phyloP scores from a whole-genome alignment of 1,139 yeast species.

The Yueomyces sp. region DNA sequence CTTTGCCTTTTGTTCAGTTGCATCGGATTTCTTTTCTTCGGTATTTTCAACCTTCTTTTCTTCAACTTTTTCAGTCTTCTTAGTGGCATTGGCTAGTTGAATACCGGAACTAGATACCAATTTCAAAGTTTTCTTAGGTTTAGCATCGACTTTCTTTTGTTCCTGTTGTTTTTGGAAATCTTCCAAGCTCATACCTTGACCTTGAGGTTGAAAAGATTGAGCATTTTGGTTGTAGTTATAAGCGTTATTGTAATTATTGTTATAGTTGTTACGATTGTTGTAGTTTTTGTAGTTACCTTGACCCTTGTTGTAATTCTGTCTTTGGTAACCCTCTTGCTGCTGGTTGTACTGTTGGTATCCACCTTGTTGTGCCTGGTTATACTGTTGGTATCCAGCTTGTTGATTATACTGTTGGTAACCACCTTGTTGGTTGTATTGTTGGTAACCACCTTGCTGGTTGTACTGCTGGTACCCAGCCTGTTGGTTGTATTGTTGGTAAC shows the following conservation, averaged over 20 bases:
- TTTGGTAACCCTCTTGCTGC: conserved; percentile 9
- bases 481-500: conserved; percentile 9
- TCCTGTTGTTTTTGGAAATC: conserved; percentile 67
- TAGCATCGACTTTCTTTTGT: conserved; percentile 23
- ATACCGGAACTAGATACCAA: conserved; percentile 55
- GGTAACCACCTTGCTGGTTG: conserved; percentile 5
- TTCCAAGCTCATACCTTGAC: conserved; percentile 73
- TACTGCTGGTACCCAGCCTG: conserved; percentile 14
- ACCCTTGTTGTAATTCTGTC: conserved; percentile 4
- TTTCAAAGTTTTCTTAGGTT: conserved; percentile 53
- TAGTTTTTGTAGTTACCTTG: conserved; percentile 7
- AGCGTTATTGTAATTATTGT: conserved; percentile 10
- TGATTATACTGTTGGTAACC: conserved; percentile 15
- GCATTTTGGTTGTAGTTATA: conserved; percentile 7
- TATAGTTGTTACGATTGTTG: conserved; percentile 8
- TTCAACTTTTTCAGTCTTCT: conserved; percentile 27
- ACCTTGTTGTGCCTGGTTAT: conserved; percentile 13
- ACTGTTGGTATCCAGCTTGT: conserved; percentile 14
- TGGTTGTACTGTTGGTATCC: conserved; percentile 5
- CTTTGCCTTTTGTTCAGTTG: conserved; percentile 8
- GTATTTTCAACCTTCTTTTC: conserved; percentile 21
- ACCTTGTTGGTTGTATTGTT: conserved; percentile 10
- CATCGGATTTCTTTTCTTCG: conserved; percentile 15
- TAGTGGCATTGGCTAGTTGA: conserved; percentile 51
- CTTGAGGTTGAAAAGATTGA: conserved; percentile 19